Percentiles rank a stretch among this genome's conserved stretches.
Conservation (phyloP, 1,284 basidiomycete genomes). For the Xerocomus amazonicus region DNA sequence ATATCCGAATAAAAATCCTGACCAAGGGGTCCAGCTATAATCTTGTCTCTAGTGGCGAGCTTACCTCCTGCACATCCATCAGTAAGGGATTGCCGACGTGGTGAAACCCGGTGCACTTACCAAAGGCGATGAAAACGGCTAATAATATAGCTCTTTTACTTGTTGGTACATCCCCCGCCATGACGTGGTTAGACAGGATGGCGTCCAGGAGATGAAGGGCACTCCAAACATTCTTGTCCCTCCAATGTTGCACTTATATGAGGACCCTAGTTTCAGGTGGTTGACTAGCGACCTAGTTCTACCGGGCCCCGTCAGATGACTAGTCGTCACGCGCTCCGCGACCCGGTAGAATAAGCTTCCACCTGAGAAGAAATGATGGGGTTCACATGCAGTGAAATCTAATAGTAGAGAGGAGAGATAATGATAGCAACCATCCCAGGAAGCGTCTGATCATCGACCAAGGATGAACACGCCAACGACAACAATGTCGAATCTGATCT, state of each 20-base stretch:
- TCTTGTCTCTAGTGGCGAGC: not conserved
- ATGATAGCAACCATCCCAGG: too few species aligned
- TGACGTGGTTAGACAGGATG: slow-evolving; percentile 5
- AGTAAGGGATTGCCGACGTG: slow-evolving; percentile 17
- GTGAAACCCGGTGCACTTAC: slow-evolving; percentile 21
- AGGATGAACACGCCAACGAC: too few species aligned
- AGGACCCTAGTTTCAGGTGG: not conserved
- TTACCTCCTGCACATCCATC: slow-evolving; percentile 13
- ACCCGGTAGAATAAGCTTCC: slow-evolving; percentile 1
- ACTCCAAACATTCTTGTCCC: not conserved
- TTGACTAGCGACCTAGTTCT: not conserved
- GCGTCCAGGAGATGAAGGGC: not conserved
- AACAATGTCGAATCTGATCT: too few species aligned
- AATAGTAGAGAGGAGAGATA: too few species aligned
- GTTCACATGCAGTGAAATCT: not conserved
- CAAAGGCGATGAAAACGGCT: slow-evolving; percentile 58
- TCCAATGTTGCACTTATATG: slow-evolving; percentile 18
- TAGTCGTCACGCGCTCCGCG: slow-evolving; percentile 6
- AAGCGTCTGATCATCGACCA: too few species aligned
- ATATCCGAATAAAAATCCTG: slow-evolving; percentile 63
- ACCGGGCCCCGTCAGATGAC: slow-evolving; percentile 27
- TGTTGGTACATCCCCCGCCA: slow-evolving; percentile 44
- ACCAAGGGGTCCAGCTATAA: not conserved
- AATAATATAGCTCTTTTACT: slow-evolving; percentile 55
- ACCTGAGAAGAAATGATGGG: too few species aligned